Conservation (phyloP, 495 filamentous ascomycete species). For the Neurospora intermedia region DNA sequence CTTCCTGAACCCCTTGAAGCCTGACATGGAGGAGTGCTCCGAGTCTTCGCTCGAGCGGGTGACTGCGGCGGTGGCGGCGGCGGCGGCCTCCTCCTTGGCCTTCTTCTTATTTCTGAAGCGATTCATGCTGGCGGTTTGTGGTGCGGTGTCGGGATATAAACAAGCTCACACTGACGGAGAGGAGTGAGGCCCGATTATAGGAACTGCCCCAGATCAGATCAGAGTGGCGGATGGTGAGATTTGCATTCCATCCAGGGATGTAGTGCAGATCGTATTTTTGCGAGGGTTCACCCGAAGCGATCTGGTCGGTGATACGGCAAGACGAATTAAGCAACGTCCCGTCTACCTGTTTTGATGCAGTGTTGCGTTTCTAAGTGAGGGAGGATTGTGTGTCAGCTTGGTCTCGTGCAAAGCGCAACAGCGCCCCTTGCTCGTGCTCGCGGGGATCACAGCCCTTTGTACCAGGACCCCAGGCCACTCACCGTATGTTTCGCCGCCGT, state of each 20-base stretch:
- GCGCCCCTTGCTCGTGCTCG: background rate
- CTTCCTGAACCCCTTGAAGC: constrained; percentile 46
- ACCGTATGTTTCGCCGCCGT: background rate
- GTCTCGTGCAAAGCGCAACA: background rate
- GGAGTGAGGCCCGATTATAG: background rate
- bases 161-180: background rate
- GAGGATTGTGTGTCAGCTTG: background rate
- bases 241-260: background rate
- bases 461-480: background rate
- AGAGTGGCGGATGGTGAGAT: background rate
- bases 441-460: background rate
- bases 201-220: background rate
- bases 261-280: background rate
- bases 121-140: constrained; percentile 45
- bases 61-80: constrained; percentile 15
- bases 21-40: constrained; percentile 31
- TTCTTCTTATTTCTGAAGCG: constrained; percentile 63
- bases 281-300: background rate
- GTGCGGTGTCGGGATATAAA: background rate
- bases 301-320: background rate
- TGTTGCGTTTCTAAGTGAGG: background rate
- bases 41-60: constrained; percentile 40
- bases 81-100: constrained; percentile 47
- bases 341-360: background rate
- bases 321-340: background rate